phyloP scores from a whole-genome alignment of 495 filamentous ascomycete genomes.

The Penicillium antarcticum region DNA sequence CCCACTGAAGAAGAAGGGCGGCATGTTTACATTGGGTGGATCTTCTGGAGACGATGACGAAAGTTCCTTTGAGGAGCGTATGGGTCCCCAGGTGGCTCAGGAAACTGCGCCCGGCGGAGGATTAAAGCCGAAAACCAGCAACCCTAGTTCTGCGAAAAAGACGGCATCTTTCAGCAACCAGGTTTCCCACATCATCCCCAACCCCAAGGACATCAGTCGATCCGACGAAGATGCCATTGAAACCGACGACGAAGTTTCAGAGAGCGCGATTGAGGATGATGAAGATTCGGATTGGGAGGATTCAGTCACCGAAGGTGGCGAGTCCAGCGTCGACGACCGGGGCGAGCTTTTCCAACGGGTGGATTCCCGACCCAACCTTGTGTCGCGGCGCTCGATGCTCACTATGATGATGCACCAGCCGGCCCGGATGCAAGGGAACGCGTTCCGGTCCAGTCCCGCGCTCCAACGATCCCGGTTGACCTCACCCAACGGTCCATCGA shows the following conservation, averaged over 20 bases:
- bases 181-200: slow-evolving; percentile 60
- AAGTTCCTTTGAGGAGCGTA: slow-evolving; percentile 71
- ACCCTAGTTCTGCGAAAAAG: slow-evolving; percentile 58
- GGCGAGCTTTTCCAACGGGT: slow-evolving; percentile 77
- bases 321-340: slow-evolving; percentile 75
- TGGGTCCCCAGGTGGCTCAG: slow-evolving; percentile 37
- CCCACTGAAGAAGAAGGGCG: slow-evolving; percentile 53
- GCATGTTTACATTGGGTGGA: slow-evolving; percentile 74
- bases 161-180: slow-evolving; percentile 82
- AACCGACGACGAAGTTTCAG: slow-evolving; percentile 67
- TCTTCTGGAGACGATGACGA: slow-evolving; percentile 78
- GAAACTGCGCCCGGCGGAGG: slow-evolving; percentile 54
- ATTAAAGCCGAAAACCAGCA: slow-evolving; percentile 31
- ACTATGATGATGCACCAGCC: slow-evolving; percentile 84
- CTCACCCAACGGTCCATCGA: slow-evolving; percentile 70
- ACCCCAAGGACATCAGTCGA: slow-evolving; percentile 54
- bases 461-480: slow-evolving; percentile 73
- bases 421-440: slow-evolving; percentile 37
- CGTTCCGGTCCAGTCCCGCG: slow-evolving; percentile 75
- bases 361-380: slow-evolving; percentile 81
- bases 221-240: slow-evolving; percentile 75
- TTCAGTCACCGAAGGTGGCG: slow-evolving; percentile 81
- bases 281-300: slow-evolving; percentile 90
- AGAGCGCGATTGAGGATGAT: slow-evolving; percentile 86
- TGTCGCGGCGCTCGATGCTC: slow-evolving; percentile 82